Percentiles rank a stretch among this genome's conserved stretches.
phyloP scores from a whole-genome alignment of 176 grass and related monocot genomes.

The Olyra latifolia region DNA sequence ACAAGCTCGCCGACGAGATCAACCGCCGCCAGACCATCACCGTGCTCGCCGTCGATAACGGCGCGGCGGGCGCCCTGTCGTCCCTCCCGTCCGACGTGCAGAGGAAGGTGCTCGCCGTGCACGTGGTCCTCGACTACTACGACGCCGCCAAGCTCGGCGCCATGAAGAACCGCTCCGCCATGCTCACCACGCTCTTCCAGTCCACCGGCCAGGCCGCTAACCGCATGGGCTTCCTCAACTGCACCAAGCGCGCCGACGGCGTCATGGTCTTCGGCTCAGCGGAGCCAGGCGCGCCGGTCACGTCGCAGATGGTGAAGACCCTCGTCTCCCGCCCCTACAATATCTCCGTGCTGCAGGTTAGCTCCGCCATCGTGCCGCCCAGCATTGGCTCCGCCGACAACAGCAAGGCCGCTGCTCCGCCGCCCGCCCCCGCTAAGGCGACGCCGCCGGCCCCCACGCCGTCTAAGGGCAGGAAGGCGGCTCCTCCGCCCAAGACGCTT shows the following conservation, averaged over 20 bases:
- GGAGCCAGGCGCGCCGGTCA: conserved; percentile 40
- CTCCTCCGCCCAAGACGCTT: background rate
- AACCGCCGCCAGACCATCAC: conserved; percentile 73
- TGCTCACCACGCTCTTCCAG: conserved; percentile 65
- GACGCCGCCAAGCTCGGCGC: conserved; percentile 54
- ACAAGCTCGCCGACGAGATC: conserved; percentile 65
- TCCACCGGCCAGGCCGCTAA: conserved; percentile 40
- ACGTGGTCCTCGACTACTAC: conserved; percentile 81
- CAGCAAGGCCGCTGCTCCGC: conserved; percentile 6
- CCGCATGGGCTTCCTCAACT: conserved; percentile 74
- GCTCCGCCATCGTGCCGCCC: conserved; percentile 59
- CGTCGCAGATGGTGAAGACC: conserved; percentile 47
- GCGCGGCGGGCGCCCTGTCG: conserved; percentile 32
- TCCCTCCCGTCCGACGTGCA: conserved; percentile 46
- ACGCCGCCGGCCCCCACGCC: conserved; percentile 1
- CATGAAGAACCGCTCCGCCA: conserved; percentile 47
- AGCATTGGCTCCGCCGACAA: conserved; percentile 24
- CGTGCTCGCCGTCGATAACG: conserved; percentile 62
- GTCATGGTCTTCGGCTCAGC: conserved; percentile 65
- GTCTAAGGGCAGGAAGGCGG: conserved; percentile 1
- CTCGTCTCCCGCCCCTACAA: conserved; percentile 61
- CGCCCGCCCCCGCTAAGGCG: background rate
- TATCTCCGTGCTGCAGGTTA: conserved; percentile 67
- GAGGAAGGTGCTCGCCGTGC: conserved; percentile 54
- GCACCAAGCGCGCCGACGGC: conserved; percentile 45